Base-by-base conservation (phyloP, 2,329 filamentous ascomycete genomes). In the Fusarium nurragi region DNA sequence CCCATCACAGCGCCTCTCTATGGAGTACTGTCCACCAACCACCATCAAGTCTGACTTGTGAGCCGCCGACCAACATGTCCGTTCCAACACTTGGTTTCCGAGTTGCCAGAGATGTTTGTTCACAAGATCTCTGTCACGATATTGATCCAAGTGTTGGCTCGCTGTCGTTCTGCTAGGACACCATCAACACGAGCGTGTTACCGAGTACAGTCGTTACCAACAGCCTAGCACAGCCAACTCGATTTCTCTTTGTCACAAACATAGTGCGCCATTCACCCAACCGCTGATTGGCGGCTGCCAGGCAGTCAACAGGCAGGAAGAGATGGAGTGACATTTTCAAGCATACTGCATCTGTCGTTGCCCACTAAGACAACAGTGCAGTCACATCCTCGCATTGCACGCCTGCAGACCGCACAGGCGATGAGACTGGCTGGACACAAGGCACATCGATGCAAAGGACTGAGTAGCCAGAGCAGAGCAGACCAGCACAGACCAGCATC, bases 261-360 rank as follows among this genome's bases (percentile, higher is more conserved):
- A 44, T 41, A 52, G 54, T 40, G 36, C 65, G 34, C 60, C 54
- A 55, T 52, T 44, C 50, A 52, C 40, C 59, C 10, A n/a, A 9
- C 16, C 54, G 39, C 32, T 30, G 34, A 53, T 53, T 60, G 48
- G 51, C 45, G 61, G 41, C 46, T 53, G 58, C 37, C 44, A 52
- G 43, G 45, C 48, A 54, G 44, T 46, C 54, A 48, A 46, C 26
- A 38, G 22, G 41, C 54, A 30, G 44, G 25, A 34, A 56, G 52
- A 67, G 53, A 58, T 44, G 59, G 38, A 69, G 67, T 70, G 65
- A 69, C 67, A 70, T 61, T 51, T 48, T 56, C 43, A 38, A 61
- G 65, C 55, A 65, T 49, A 65, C 67, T 64, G 67, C 67, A 70
- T 60, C 65, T 45, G 45, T 54, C 48, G 39, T 56, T 59, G 46